Base-by-base conservation (phyloP, 176 grass and related monocot species). In the Hyparrhenia diplandra region DNA sequence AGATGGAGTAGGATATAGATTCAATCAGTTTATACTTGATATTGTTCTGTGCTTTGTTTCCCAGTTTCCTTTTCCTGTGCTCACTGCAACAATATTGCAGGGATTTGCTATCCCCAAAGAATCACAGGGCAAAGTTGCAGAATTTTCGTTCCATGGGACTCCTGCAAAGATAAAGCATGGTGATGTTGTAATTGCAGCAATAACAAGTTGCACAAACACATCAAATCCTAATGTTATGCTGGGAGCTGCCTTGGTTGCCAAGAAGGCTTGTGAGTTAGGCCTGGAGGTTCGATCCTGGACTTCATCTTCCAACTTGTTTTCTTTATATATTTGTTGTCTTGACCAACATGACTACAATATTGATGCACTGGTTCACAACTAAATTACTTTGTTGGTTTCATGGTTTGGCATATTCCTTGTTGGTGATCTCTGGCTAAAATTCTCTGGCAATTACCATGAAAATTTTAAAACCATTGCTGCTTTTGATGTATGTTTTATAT, bases 181-280 rank as follows among this genome's bases (percentile, higher is more conserved):
- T 47, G 92, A 95, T 90, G 89, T 99, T 89, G 96, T 99, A 28
- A 99, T 99, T 86, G 96, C 96, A 13, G 96, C 96, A 39, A 99
- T 99, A 72, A 99, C 96, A 25, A 99, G 93, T 85, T 99, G 96
- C 82, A 99, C 96, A 5, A 99, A 99, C 80, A 99, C 96, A 60
- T 99, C 96, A 88, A 99, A 99, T 80, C 96, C 96, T 62, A 99
- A 90, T 88, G 96, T 99, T 12, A 99, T 99, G 96, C 86, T 99
- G 25, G 96, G 92, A 80, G 86, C 96, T 90, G 96, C 92, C 77
- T 82, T 99, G 86, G 96, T 95, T 71, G 96, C 96, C 21, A 99
- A 99, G 76, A 99, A 99, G 59, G 96, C 96, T 69, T 99, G 96
- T 64, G 96, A 99, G 42, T 88, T 99, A 18, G 96, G 93, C 61